phyloP scores from a whole-genome alignment of 257 asterid species.

The Misopates orontium region DNA sequence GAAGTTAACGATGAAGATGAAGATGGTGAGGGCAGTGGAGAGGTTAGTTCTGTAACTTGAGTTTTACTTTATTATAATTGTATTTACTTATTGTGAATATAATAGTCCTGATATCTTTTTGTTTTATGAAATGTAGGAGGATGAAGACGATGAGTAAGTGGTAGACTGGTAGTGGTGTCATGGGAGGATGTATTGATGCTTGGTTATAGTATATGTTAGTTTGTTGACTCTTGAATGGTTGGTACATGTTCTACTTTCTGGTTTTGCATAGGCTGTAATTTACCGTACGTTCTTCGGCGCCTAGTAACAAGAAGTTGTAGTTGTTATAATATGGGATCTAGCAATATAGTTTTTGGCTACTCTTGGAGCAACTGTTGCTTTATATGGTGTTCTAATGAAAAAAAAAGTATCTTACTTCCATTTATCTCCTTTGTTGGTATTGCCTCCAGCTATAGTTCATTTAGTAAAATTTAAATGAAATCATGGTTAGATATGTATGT shows the following conservation, averaged over 20 bases:
- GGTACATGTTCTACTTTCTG: constrained; percentile 23
- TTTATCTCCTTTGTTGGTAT: too few relatives aligned
- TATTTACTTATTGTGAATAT: not conserved
- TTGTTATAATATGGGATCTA: constrained; percentile 27
- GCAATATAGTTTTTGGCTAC: constrained; percentile 27
- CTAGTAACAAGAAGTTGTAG: constrained; percentile 25
- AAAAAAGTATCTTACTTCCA: too few relatives aligned
- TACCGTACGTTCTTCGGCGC: constrained; percentile 5
- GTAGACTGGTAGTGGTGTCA: not conserved
- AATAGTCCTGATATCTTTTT: not conserved
- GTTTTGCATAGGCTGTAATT: constrained; percentile 26
- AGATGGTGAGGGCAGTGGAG: constrained; percentile 51
- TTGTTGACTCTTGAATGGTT: constrained; percentile 28
- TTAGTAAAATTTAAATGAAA: too few relatives aligned
- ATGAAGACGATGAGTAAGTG: constrained; percentile 50
- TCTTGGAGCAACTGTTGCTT: not conserved
- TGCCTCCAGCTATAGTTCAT: too few relatives aligned
- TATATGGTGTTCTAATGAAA: too few relatives aligned
- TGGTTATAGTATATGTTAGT: constrained; percentile 22
- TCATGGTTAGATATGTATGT: too few relatives aligned
- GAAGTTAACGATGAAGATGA: constrained; percentile 61
- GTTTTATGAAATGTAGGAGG: constrained; percentile 43
- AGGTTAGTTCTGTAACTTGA: constrained; percentile 40
- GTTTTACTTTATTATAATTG: not conserved
- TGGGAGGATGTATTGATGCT: not conserved